These are phyloP conservation scores for Fragilaria crotonensis DNA, from an alignment of 108 stramenopile genomes.

Conservation along the genomic window DNA sequence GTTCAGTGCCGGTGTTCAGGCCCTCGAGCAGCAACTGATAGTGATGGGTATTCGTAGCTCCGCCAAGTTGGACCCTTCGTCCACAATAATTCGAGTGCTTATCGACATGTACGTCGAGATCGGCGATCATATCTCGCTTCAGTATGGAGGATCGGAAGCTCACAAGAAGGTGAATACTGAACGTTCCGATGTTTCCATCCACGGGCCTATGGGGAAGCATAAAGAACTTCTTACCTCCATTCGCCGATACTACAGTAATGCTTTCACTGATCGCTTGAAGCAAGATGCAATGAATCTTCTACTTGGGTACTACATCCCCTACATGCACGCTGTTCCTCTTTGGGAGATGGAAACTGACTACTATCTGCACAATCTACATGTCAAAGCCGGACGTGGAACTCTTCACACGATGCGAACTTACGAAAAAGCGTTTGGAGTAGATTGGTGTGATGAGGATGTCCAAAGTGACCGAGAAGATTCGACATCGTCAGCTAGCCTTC, in stretches of 20 bases:
- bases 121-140: conserved; percentile 94
- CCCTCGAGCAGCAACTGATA: conserved; percentile 86
- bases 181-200: conserved; percentile 55
- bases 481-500: not conserved
- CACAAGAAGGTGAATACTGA: conserved; percentile 89
- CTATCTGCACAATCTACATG: conserved; percentile 83
- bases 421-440: conserved; percentile 55
- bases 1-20: conserved; percentile 91
- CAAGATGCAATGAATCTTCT: conserved; percentile 99
- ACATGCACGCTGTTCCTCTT: conserved; percentile 58
- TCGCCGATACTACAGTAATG: conserved; percentile 94
- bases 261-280: conserved; percentile 94
- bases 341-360: conserved; percentile 90
- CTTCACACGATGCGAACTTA: conserved; percentile 65
- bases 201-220: conserved; percentile 81
- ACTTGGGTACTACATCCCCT: conserved; percentile 86
- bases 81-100: conserved; percentile 82
- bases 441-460: conserved; percentile 37
- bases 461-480: conserved; percentile 7
- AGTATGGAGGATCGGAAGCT: conserved; percentile 98
- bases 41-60: conserved; percentile 88
- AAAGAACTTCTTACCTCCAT: conserved; percentile 95
- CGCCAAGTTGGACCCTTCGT: conserved; percentile 74
- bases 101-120: conserved; percentile 98
- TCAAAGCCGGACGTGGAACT: conserved; percentile 48